Conservation (phyloP, 805 yeast genomes). For the Starmerella scarabaei region DNA sequence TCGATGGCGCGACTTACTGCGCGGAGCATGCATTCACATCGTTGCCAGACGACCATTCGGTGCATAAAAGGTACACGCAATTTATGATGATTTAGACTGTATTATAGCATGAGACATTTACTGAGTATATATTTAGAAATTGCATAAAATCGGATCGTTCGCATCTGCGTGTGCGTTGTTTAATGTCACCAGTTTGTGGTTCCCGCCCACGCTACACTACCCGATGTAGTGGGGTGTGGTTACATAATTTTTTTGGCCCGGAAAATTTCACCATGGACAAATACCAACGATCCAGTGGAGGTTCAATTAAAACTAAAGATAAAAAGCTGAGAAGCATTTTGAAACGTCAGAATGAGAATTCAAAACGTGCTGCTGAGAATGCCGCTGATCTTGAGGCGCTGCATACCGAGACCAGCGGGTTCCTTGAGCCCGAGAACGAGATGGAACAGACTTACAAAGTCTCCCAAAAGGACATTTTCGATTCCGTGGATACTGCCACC, state of each 20-base stretch:
- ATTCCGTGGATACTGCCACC: constrained; percentile 65
- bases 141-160: no score
- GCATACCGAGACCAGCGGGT: constrained; percentile 74
- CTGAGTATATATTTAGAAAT: neutral
- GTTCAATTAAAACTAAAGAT: constrained; percentile 45
- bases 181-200: no score
- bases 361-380: constrained; percentile 62
- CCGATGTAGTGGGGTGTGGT: no score
- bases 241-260: constrained; percentile 7
- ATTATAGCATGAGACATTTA: neutral
- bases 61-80: constrained; percentile 25
- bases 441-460: constrained; percentile 87
- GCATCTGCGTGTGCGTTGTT: no score
- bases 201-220: no score
- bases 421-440: constrained; percentile 77
- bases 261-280: constrained; percentile 13
- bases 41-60: constrained; percentile 14
- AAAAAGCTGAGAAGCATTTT: constrained; percentile 25
- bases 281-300: constrained; percentile 36
- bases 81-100: constrained; percentile 21
- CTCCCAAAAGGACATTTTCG: constrained; percentile 62
- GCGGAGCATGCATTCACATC: constrained; percentile 27
- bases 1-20: constrained; percentile 27
- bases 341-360: constrained; percentile 54
- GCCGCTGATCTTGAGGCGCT: constrained; percentile 82